Base-by-base conservation (phyloP, 2,329 filamentous ascomycete species). In the Rutstroemia sp. region DNA sequence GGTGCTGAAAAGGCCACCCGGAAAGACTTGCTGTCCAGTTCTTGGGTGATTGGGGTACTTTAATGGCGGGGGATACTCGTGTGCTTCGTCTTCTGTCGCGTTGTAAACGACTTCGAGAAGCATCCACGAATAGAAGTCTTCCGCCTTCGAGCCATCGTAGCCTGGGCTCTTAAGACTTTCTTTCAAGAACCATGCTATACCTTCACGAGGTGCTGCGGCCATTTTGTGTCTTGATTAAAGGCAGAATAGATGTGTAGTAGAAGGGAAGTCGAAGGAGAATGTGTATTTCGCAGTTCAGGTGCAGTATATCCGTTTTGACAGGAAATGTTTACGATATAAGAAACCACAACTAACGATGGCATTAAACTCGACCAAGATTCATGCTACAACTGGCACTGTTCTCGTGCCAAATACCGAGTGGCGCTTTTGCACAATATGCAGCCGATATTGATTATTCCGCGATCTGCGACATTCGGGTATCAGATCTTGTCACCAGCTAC, bases 101-200 rank as follows among this genome's bases (percentile, higher is more conserved):
- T 51, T 40, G 21, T 25, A 51, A 14, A 27, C 48, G 21, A 51
- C 48, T 51, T 40, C 36, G 36, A 51, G 48, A 40, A 40, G 36
- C 48, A 51, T 51, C 36, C 48, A 40, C 16, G 34, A 23, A 27
- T 51, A 40, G 8, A 51, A 27, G 36, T 51, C 48, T 51, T 51
- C 14, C 9, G 14, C 3, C 21, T 51, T 51, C 8, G 16, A 19
- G 21, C 48, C 48, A 42, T 51, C 21, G 5, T 40, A 40, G 16
- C 34, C 36, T 51, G 48, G 48, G 16, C 36, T 40, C 10, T 51
- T 51, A 7, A 51, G 48, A 40, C 48, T 51, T 25, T 21, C 23
- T 51, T 51, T 51, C 9, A 40, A 51, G 21, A 51, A 51, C 36
- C 48, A 51, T 27, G 16, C 36, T n/a, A 4, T 16, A 5, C 48